These are phyloP conservation scores for Pseudonectria foliicola DNA, from an alignment of 2,329 filamentous ascomycete species.

Conservation along the genomic window DNA sequence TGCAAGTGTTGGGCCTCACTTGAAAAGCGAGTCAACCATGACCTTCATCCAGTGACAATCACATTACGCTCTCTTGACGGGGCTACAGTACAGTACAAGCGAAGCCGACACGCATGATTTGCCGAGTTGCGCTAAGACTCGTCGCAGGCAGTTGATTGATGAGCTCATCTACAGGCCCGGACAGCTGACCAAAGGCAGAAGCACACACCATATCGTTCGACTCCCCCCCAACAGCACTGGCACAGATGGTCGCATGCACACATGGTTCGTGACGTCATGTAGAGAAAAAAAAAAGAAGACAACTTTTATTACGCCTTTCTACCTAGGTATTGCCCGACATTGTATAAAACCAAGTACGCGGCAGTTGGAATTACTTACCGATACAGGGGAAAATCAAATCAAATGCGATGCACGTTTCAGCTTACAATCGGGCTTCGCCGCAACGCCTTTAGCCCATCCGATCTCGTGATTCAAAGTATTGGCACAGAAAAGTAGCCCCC, in stretches of 20 bases:
- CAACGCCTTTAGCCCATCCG: too few relatives aligned
- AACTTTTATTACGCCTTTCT: constrained; percentile 24
- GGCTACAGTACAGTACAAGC: too few relatives aligned
- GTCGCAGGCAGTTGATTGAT: constrained; percentile 2
- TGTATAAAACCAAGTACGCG: constrained; percentile 16
- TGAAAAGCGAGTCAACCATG: too few relatives aligned
- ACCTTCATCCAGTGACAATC: too few relatives aligned
- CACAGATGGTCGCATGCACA: constrained; percentile 4
- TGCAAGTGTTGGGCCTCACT: too few relatives aligned
- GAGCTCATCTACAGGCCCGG: neutral
- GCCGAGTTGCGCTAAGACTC: constrained; percentile 1
- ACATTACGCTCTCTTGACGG: too few relatives aligned
- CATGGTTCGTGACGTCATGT: constrained; percentile 1
- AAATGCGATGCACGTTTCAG: constrained; percentile 7
- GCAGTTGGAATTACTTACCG: constrained; percentile 22
- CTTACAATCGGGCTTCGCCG: constrained; percentile 7
- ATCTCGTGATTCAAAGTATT: constrained; percentile 6
- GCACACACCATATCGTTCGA: constrained; percentile 4
- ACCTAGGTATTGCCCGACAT: constrained; percentile 10
- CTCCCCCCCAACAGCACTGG: constrained; percentile 1
- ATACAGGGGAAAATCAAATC: constrained; percentile 13
- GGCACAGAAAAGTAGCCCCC: constrained; percentile 27
- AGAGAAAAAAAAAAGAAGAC: constrained; percentile 10
- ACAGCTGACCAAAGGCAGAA: constrained; percentile 6
- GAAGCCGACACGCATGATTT: too few relatives aligned